A percentile compares a stretch with the other conserved stretches of the same genome.
Conservation (phyloP, 2,329 filamentous ascomycete species). For the Trichoderma semiorbis region DNA sequence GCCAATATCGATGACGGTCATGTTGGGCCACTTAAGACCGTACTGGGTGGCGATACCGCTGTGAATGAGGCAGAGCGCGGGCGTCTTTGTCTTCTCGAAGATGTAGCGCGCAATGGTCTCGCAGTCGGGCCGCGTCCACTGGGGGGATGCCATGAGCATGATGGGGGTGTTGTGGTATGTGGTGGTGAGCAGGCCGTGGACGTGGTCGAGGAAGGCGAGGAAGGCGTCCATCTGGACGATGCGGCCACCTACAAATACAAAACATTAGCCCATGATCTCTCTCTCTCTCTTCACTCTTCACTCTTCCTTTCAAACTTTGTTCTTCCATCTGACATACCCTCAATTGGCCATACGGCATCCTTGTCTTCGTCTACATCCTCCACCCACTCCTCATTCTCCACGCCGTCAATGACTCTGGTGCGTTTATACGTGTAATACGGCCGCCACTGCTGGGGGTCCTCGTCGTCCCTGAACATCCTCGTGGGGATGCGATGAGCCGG, state of each 20-base stretch:
- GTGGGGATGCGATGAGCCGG: conserved; percentile 83
- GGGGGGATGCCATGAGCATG: conserved; percentile 82
- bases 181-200: conserved; percentile 83
- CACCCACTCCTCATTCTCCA: conserved; percentile 67
- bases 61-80: conserved; percentile 86
- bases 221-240: conserved; percentile 92
- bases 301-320: background rate
- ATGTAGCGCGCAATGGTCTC: conserved; percentile 90
- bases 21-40: conserved; percentile 68
- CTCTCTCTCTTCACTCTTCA: background rate
- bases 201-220: conserved; percentile 86
- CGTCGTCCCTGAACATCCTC: conserved; percentile 90
- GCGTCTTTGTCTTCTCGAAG: conserved; percentile 95
- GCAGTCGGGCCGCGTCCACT: conserved; percentile 84
- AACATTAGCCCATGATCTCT: background rate
- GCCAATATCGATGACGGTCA: conserved; percentile 88
- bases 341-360: conserved; percentile 84
- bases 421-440: conserved; percentile 74
- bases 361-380: conserved; percentile 86
- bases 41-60: conserved; percentile 85
- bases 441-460: conserved; percentile 65
- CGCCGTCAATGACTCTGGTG: conserved; percentile 49
- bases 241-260: conserved; percentile 57
- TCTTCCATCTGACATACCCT: conserved; percentile 39
- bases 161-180: conserved; percentile 96